Conservation (phyloP, 495 filamentous ascomycete genomes). For the Neurospora discreta region DNA sequence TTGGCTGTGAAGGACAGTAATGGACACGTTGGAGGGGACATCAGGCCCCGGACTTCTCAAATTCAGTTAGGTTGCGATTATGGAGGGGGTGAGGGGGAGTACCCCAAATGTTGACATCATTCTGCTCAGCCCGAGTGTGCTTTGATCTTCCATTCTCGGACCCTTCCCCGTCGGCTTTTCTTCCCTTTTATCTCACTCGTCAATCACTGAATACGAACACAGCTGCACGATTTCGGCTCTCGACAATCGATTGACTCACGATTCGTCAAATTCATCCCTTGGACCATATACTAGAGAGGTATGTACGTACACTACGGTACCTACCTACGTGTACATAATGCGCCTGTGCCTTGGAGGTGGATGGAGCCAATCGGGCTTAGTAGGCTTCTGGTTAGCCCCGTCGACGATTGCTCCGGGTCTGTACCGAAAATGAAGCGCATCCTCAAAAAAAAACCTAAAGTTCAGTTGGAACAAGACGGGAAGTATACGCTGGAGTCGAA, state of each 20-base stretch:
- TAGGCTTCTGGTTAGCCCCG: not conserved
- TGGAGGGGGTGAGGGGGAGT: not conserved
- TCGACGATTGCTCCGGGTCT: not conserved
- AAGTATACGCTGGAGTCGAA: not conserved
- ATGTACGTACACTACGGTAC: not conserved
- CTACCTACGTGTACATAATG: not conserved
- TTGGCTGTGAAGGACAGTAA: not conserved
- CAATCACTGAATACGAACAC: not conserved
- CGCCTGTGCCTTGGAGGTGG: not conserved
- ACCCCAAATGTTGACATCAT: not conserved
- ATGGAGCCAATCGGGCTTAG: not conserved
- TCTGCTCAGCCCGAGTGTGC: not conserved
- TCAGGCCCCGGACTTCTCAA: not conserved
- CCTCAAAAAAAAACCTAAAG: too few relatives aligned
- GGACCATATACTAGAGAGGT: too few relatives aligned
- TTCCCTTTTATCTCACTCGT: not conserved
- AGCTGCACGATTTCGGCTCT: not conserved
- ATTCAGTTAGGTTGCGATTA: not conserved
- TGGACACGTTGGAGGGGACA: not conserved
- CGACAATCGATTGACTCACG: not conserved
- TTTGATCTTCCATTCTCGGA: not conserved
- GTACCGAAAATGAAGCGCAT: not conserved
- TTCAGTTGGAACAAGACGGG: not conserved
- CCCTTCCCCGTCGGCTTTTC: not conserved
- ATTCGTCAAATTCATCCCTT: not conserved